These are phyloP conservation scores for Gleditsia sinensis DNA, from an alignment of 306 rosid genomes.

Conservation along the genomic window DNA sequence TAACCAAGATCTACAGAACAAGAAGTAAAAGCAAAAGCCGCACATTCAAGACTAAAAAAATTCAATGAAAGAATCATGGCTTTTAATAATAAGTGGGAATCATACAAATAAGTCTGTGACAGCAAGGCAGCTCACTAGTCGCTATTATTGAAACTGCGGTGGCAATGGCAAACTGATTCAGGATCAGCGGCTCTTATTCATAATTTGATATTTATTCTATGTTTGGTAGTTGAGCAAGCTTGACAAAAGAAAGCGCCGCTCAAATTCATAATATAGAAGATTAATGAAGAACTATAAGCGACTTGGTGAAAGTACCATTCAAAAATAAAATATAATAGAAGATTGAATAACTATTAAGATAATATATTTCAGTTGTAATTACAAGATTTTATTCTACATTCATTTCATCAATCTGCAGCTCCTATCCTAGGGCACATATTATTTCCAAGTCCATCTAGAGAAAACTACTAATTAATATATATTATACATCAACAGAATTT, in stretches of 20 bases:
- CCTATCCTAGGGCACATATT: slow-evolving; percentile 1
- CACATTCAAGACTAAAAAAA: slow-evolving; percentile 11
- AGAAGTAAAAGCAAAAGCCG: not conserved
- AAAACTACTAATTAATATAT: not conserved
- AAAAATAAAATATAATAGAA: slow-evolving; percentile 4
- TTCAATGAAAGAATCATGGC: not conserved
- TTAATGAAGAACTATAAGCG: not conserved
- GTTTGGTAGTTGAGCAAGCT: slow-evolving; percentile 6
- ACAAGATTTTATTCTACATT: slow-evolving; percentile 6
- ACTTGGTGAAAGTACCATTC: not conserved
- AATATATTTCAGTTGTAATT: not conserved
- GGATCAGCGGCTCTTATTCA: not conserved
- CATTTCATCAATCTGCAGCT: not conserved
- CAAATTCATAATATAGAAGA: slow-evolving; percentile 13
- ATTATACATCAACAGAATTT: not conserved
- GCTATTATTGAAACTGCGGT: not conserved
- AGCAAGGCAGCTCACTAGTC: not conserved
- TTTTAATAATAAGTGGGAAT: slow-evolving; percentile 25
- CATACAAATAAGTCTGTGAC: not conserved
- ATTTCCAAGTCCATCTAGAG: not conserved
- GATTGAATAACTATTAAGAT: slow-evolving; percentile 7
- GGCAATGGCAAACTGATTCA: slow-evolving; percentile 16
- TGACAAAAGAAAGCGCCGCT: slow-evolving; percentile 6
- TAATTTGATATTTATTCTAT: not conserved
- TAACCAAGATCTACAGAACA: slow-evolving; percentile 7